Percentiles rank a stretch among this genome's conserved stretches.
These are phyloP conservation scores for Yamadazyma akitaensis DNA, from an alignment of 805 yeast species.

Conservation along the genomic window DNA sequence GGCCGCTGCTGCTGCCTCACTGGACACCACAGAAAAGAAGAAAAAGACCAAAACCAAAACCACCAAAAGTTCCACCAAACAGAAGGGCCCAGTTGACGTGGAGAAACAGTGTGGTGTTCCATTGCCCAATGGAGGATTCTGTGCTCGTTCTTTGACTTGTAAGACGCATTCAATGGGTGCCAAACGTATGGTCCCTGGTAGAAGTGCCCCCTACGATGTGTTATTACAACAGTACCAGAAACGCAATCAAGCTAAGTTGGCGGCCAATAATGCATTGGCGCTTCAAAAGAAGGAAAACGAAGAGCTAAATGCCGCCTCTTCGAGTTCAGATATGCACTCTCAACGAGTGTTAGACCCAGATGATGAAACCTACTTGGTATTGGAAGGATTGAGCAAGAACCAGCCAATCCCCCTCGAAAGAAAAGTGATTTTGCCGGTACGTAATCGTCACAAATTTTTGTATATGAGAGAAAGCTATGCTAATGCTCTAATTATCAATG, in stretches of 20 bases:
- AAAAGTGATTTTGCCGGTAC: conserved; percentile 64
- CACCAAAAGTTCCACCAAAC: conserved; percentile 47
- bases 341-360: conserved; percentile 69
- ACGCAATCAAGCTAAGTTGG: conserved; percentile 85
- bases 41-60: conserved; percentile 32
- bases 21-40: conserved; percentile 16
- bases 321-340: conserved; percentile 17
- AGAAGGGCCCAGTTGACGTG: conserved; percentile 83
- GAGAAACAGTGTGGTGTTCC: conserved; percentile 96
- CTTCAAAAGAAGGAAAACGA: conserved; percentile 72
- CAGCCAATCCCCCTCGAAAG: conserved; percentile 82
- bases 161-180: conserved; percentile 99
- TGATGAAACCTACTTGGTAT: conserved; percentile 87
- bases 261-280: conserved; percentile 76
- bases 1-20: conserved; percentile 41
- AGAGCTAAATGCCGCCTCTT: conserved; percentile 26
- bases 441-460: conserved; percentile 68
- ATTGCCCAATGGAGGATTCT: conserved; percentile 88
- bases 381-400: conserved; percentile 82
- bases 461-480: conserved; percentile 95
- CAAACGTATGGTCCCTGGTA: conserved; percentile 89
- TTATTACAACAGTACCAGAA: conserved; percentile 86
- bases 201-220: conserved; percentile 89
- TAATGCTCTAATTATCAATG: conserved; percentile 68
- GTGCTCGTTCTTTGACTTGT: conserved; percentile 95